phyloP scores from a whole-genome alignment of 2,329 filamentous ascomycete species.

The Fusarium burgessii region DNA sequence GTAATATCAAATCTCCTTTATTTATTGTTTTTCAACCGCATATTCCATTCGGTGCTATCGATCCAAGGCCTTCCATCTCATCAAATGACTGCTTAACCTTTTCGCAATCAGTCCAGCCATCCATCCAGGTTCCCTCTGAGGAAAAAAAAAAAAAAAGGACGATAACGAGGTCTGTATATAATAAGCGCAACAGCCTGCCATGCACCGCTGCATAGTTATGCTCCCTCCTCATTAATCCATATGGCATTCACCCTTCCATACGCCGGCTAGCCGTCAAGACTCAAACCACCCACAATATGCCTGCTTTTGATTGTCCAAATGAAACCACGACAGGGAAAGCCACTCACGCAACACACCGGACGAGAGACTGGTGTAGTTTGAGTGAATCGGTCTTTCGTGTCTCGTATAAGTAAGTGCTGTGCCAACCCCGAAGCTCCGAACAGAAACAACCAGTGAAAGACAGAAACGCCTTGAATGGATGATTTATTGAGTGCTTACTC shows the following conservation, averaged over 20 bases:
- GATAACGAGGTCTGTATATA: slow-evolving; percentile 24
- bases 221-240: slow-evolving; percentile 12
- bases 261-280: slow-evolving; percentile 27
- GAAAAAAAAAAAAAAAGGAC: slow-evolving; percentile 1
- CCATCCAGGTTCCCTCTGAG: slow-evolving; percentile 5
- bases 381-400: slow-evolving; percentile 2
- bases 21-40: neutral
- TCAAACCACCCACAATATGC: slow-evolving; percentile 30
- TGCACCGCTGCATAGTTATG: neutral
- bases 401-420: slow-evolving; percentile 14
- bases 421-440: slow-evolving; percentile 8
- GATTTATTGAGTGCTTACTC: slow-evolving; percentile 11
- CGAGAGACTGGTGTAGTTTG: neutral
- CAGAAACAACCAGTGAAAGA: slow-evolving; percentile 24
- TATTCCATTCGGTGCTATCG: slow-evolving; percentile 11
- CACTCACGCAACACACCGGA: neutral
- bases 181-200: slow-evolving; percentile 1
- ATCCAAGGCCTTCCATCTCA: slow-evolving; percentile 31
- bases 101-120: neutral
- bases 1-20: slow-evolving; percentile 1
- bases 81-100: slow-evolving; percentile 1
- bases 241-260: slow-evolving; percentile 29
- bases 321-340: slow-evolving; percentile 3
- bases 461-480: slow-evolving; percentile 30
- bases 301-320: slow-evolving; percentile 40